Conservation (phyloP, 176 grass and related monocot species). For the Canna indica region DNA sequence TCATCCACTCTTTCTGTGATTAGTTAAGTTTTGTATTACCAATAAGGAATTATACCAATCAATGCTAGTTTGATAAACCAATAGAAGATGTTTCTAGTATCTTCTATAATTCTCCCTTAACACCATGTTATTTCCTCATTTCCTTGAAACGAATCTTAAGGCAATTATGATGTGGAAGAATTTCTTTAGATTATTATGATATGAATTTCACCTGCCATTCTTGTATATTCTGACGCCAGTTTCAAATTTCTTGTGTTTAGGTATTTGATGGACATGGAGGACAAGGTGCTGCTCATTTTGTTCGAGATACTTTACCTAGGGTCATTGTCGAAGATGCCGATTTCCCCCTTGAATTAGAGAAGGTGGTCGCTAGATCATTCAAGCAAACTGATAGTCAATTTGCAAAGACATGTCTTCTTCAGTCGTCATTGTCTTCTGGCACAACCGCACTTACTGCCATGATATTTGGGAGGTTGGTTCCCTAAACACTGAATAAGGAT, state of each 20-base stretch:
- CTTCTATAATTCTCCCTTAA: too few relatives aligned
- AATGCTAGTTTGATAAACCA: too few relatives aligned
- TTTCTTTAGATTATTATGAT: not conserved
- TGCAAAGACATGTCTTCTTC: constrained; percentile 40
- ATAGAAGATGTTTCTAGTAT: not conserved
- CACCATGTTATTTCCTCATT: not conserved
- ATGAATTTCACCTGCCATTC: not conserved
- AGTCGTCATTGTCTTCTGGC: constrained; percentile 57
- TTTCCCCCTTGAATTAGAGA: constrained; percentile 85
- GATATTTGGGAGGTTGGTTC: constrained; percentile 71
- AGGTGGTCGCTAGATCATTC: constrained; percentile 63
- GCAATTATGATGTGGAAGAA: too few relatives aligned
- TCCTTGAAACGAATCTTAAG: not conserved
- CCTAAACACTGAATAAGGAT: not conserved
- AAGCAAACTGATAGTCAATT: constrained; percentile 72
- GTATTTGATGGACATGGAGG: constrained; percentile 95
- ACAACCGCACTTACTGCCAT: constrained; percentile 85
- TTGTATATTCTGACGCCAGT: not conserved
- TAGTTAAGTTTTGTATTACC: too few relatives aligned
- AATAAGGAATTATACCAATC: too few relatives aligned
- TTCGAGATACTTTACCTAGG: constrained; percentile 77
- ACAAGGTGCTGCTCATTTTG: constrained; percentile 75
- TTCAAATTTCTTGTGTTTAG: constrained; percentile 17
- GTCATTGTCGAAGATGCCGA: constrained; percentile 78
- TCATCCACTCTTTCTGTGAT: too few relatives aligned